Base-by-base conservation (phyloP, 768 basidiomycete species). In the Mycena chlorophos region DNA sequence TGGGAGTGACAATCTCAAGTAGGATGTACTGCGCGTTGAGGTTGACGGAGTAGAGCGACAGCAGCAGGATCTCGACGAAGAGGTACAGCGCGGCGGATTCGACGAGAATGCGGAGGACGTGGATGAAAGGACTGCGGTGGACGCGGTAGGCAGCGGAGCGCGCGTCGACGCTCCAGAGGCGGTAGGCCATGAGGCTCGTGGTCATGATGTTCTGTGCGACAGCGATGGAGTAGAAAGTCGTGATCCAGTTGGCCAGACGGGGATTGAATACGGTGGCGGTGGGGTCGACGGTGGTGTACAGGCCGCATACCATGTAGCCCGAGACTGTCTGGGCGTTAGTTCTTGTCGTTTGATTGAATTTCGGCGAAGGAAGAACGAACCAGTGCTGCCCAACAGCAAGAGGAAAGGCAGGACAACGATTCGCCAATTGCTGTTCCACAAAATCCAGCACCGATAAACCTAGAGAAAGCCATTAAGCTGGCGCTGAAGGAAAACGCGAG, bases 391-490 rank as follows among this genome's bases (percentile, higher is more conserved):
- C 5, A 63, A 28, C 5, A 64, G 50, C 13, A 66, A 23, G 12
- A 59, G 23, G n/a, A 45, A 43, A 1, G 65, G 65, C 3, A 63
- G 16, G 22, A 60, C 30, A n/a, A 63, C 30, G 13, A 66, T 25
- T 14, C 30, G 12, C 45, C 43, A 61, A n/a, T 60, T n/a, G n/a
- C n/a, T 26, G 14, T 55, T 51, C 65, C 65, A 66, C 5, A 65
- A 42, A 4, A 63, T 55, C 58, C 61, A 66, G 47, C 63, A 64
- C 14, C 65, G 55, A 29, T 66, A 66, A 2, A 66, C 64, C 65
- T 66, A n/a, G n/a, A 29, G 2, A n/a, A n/a, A n/a, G n/a, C n/a
- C n/a, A 42, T 14, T 23, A 14, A 57, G 23, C 13, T 16, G 38
- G 31, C 25, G 3, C 22, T 19, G 22, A 10, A n/a, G 23, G 17